A percentile compares a stretch with the other conserved stretches of the same genome.
These are phyloP conservation scores for Scenedesmus sp. DNA, from an alignment of 163 green algal genomes.

Conservation along the genomic window DNA sequence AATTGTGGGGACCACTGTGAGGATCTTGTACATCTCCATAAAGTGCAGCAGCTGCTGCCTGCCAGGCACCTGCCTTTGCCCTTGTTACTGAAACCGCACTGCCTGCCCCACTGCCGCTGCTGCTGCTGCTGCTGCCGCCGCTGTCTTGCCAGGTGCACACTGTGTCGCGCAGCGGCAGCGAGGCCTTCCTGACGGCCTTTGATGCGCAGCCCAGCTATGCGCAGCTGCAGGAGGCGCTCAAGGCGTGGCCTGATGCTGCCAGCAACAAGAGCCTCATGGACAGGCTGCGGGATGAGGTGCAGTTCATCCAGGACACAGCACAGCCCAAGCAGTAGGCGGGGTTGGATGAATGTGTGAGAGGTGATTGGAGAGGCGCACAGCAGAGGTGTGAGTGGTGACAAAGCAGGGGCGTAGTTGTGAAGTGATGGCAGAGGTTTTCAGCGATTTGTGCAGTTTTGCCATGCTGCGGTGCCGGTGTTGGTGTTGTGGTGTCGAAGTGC, in stretches of 20 bases:
- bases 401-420: too few species aligned
- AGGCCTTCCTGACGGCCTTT: slow-evolving; percentile 38
- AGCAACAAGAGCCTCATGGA: slow-evolving; percentile 72
- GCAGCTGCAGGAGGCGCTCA: slow-evolving; percentile 75
- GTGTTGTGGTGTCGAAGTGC: too few species aligned
- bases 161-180: background rate
- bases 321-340: slow-evolving; percentile 2
- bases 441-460: too few species aligned
- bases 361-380: background rate
- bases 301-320: slow-evolving; percentile 62
- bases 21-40: too few species aligned
- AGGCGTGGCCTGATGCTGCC: slow-evolving; percentile 54
- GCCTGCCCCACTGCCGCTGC: too few species aligned
- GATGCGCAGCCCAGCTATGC: slow-evolving; percentile 69
- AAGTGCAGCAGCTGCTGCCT: too few species aligned
- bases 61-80: too few species aligned
- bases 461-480: too few species aligned
- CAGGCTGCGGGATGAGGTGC: slow-evolving; percentile 65
- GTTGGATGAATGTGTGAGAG: background rate
- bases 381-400: background rate
- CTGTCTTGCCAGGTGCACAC: slow-evolving; percentile 43
- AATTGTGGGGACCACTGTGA: too few species aligned
- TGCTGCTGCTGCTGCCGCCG: background rate
- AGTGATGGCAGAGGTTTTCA: background rate
- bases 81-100: background rate